Conservation (phyloP, 495 filamentous ascomycete species). For the Rhypophila decipiens region DNA sequence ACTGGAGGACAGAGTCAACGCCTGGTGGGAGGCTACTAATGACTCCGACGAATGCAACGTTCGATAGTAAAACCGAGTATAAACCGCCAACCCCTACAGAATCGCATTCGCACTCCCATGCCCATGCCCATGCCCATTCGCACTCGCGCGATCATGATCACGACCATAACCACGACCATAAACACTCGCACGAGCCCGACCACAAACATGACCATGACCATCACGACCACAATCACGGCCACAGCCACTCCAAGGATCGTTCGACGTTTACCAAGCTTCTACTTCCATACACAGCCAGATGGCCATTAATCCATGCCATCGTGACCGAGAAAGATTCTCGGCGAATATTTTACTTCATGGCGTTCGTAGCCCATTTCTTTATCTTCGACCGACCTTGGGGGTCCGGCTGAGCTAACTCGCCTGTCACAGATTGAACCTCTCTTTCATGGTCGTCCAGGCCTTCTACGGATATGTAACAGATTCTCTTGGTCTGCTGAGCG, state of each 20-base stretch:
- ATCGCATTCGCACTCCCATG: conserved; percentile 12
- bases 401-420: conserved; percentile 19
- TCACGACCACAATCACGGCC: conserved; percentile 17
- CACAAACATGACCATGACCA: conserved; percentile 15
- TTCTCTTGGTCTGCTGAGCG: conserved; percentile 87
- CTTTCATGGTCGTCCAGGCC: conserved; percentile 91
- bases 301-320: conserved; percentile 76
- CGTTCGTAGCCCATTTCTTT: conserved; percentile 55
- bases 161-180: conserved; percentile 19
- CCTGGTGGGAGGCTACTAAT: conserved; percentile 23
- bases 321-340: conserved; percentile 88
- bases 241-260: conserved; percentile 26
- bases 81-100: conserved; percentile 16
- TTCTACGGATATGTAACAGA: conserved; percentile 90
- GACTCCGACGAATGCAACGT: conserved; percentile 19
- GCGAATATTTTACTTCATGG: conserved; percentile 96
- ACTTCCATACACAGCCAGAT: conserved; percentile 56
- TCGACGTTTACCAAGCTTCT: conserved; percentile 62
- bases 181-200: conserved; percentile 12
- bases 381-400: no score
- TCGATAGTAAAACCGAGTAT: conserved; percentile 22
- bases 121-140: conserved; percentile 14
- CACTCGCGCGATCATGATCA: conserved; percentile 14
- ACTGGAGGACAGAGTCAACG: conserved; percentile 27
- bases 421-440: conserved; percentile 70